Conservation (phyloP, 176 grass and related monocot genomes). For the Ensete glaucum region DNA sequence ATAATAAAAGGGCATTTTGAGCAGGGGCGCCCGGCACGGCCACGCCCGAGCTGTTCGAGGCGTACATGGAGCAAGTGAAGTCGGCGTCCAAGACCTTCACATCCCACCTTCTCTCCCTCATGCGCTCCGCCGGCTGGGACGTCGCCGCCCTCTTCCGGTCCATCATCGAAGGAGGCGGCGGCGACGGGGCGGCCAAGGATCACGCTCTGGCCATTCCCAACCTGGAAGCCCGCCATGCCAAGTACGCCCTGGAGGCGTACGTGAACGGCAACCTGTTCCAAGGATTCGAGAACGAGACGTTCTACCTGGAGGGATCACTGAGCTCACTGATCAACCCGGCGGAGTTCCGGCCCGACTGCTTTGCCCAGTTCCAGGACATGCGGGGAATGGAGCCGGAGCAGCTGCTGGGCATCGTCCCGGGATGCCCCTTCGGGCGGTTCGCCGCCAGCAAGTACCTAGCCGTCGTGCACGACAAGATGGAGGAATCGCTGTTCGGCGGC, state of each 20-base stretch:
- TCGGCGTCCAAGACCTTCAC: slow-evolving; percentile 57
- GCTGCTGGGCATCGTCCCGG: slow-evolving; percentile 76
- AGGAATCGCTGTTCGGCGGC: slow-evolving; percentile 57
- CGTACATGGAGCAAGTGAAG: slow-evolving; percentile 55
- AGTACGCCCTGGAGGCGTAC: slow-evolving; percentile 80
- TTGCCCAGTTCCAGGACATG: slow-evolving; percentile 84
- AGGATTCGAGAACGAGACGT: slow-evolving; percentile 94
- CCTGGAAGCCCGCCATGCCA: slow-evolving; percentile 40
- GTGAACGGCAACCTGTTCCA: slow-evolving; percentile 50
- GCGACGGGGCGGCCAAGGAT: neutral
- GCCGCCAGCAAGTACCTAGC: slow-evolving; percentile 53
- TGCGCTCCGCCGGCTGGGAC: slow-evolving; percentile 55
- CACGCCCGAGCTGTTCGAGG: slow-evolving; percentile 59
- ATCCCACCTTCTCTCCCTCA: slow-evolving; percentile 50
- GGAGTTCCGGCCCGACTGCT: slow-evolving; percentile 60
- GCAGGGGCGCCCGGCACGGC: slow-evolving; percentile 21
- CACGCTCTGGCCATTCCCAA: slow-evolving; percentile 1
- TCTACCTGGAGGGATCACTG: slow-evolving; percentile 93
- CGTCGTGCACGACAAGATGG: slow-evolving; percentile 40
- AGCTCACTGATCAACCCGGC: slow-evolving; percentile 75
- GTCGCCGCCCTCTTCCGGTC: slow-evolving; percentile 49
- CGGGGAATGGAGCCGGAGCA: slow-evolving; percentile 82
- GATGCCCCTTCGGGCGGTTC: slow-evolving; percentile 75
- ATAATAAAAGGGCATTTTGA: neutral
- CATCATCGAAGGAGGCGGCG: slow-evolving; percentile 34